Conservation (phyloP, 2,329 filamentous ascomycete genomes). For the Alternaria arborescens region DNA sequence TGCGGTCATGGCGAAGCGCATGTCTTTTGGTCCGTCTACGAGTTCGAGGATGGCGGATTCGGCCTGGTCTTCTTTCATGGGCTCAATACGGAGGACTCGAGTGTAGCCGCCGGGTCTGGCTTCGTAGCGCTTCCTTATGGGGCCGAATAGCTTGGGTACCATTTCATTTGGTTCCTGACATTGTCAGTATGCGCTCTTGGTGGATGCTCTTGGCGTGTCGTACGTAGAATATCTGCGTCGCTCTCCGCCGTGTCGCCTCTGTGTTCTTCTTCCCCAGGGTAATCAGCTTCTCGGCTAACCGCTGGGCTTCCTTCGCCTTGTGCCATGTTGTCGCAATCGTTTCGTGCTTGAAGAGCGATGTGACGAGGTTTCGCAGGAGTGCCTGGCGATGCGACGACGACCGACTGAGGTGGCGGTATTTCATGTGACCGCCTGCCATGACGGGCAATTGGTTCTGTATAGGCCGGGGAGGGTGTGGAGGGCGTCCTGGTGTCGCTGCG, state of each 20-base stretch:
- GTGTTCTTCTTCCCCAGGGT: slow-evolving; percentile 94
- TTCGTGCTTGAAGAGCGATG: slow-evolving; percentile 91
- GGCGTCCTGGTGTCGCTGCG: slow-evolving; percentile 14
- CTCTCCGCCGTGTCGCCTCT: slow-evolving; percentile 76
- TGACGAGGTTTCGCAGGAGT: slow-evolving; percentile 93
- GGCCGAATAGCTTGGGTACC: slow-evolving; percentile 87
- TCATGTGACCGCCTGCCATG: slow-evolving; percentile 88
- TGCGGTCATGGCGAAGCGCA: slow-evolving; percentile 93
- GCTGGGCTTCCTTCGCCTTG: slow-evolving; percentile 97
- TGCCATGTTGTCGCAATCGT: slow-evolving; percentile 93
- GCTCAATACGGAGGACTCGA: slow-evolving; percentile 89
- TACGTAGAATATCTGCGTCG: slow-evolving; percentile 87
- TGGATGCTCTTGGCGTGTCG: slow-evolving; percentile 42
- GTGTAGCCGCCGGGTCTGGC: slow-evolving; percentile 90
- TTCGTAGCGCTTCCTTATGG: slow-evolving; percentile 80
- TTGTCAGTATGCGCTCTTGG: slow-evolving; percentile 24
- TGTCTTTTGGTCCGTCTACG: slow-evolving; percentile 91
- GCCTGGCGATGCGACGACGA: slow-evolving; percentile 88
- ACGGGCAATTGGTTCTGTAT: slow-evolving; percentile 21
- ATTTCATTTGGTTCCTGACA: slow-evolving; percentile 71
- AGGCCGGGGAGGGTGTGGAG: slow-evolving; percentile 12
- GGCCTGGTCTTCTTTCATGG: slow-evolving; percentile 86
- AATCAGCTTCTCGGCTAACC: slow-evolving; percentile 91
- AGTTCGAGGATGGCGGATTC: slow-evolving; percentile 91
- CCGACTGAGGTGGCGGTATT: slow-evolving; percentile 89